phyloP scores from a whole-genome alignment of 768 basidiomycete species.

The Leccinum truebloodii region DNA sequence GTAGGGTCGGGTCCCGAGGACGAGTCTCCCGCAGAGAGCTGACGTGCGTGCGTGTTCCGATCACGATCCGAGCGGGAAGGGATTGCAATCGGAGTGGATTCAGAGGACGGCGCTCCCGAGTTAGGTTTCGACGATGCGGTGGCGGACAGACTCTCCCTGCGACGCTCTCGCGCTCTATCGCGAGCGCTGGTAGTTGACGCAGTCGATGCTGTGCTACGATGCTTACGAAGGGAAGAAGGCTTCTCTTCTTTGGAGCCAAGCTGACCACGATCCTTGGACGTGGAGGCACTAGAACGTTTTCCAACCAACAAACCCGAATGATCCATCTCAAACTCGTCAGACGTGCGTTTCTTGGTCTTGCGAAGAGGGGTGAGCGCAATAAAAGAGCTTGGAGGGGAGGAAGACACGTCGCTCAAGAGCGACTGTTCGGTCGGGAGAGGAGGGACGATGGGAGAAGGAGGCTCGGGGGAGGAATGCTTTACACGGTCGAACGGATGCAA shows the following conservation, averaged over 20 bases:
- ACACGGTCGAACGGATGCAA: constrained; percentile 35
- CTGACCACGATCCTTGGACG: constrained; percentile 28
- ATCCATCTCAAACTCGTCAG: constrained; percentile 83
- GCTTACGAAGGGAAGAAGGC: constrained; percentile 52
- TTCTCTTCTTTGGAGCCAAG: constrained; percentile 50
- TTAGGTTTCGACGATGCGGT: constrained; percentile 41
- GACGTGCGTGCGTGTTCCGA: constrained; percentile 55
- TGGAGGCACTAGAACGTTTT: constrained; percentile 43
- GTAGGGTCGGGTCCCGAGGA: constrained; percentile 52
- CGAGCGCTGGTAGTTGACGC: constrained; percentile 40
- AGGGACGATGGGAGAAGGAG: constrained; percentile 29
- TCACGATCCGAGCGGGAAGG: constrained; percentile 29
- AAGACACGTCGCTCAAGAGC: constrained; percentile 29
- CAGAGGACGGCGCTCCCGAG: constrained; percentile 9
- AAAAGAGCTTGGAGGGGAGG: constrained; percentile 69
- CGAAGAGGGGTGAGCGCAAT: constrained; percentile 41
- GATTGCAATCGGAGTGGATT: constrained; percentile 27
- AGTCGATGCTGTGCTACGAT: constrained; percentile 68
- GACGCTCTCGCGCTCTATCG: constrained; percentile 52
- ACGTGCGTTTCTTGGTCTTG: constrained; percentile 71
- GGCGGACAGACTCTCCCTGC: constrained; percentile 48
- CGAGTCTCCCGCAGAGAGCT: constrained; percentile 68
- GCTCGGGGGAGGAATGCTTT: constrained; percentile 31
- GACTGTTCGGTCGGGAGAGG: constrained; percentile 35
- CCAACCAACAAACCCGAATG: constrained; percentile 61